phyloP scores from a whole-genome alignment of 257 asterid genomes.

The Solanum etuberosum region DNA sequence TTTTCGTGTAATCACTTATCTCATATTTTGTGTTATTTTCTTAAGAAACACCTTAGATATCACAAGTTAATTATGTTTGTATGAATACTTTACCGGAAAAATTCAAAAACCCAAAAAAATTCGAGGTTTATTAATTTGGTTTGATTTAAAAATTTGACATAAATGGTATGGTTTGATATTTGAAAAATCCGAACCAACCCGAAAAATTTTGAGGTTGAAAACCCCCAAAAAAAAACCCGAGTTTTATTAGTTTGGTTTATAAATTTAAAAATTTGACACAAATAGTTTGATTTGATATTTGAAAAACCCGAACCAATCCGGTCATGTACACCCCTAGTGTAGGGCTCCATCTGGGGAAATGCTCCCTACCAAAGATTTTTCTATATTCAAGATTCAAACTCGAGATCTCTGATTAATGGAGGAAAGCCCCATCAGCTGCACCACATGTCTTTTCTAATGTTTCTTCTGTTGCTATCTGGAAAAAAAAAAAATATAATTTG shows the following conservation, averaged over 20 bases:
- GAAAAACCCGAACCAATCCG: not conserved
- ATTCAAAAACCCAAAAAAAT: not conserved
- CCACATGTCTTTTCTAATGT: not conserved
- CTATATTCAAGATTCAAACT: not conserved
- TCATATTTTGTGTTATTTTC: not conserved
- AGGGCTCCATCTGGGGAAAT: not conserved
- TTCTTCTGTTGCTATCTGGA: not conserved
- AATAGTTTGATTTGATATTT: too few relatives aligned
- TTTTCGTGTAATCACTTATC: too few relatives aligned
- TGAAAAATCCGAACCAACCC: not conserved
- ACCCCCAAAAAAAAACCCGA: too few relatives aligned
- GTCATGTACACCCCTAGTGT: not conserved
- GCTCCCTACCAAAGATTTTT: not conserved
- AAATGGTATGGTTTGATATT: not conserved
- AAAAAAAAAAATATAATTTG: too few relatives aligned
- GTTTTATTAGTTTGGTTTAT: too few relatives aligned
- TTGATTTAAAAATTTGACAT: not conserved
- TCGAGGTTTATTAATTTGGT: too few relatives aligned
- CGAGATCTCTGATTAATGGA: not conserved
- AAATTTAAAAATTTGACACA: not conserved
- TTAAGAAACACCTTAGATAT: not conserved
- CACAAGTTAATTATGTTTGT: not conserved
- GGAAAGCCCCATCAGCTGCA: not conserved
- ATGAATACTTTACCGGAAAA: not conserved
- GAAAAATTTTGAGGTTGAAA: too few relatives aligned